Base-by-base conservation (phyloP, 805 yeast genomes). In the Limtongia smithiae region DNA sequence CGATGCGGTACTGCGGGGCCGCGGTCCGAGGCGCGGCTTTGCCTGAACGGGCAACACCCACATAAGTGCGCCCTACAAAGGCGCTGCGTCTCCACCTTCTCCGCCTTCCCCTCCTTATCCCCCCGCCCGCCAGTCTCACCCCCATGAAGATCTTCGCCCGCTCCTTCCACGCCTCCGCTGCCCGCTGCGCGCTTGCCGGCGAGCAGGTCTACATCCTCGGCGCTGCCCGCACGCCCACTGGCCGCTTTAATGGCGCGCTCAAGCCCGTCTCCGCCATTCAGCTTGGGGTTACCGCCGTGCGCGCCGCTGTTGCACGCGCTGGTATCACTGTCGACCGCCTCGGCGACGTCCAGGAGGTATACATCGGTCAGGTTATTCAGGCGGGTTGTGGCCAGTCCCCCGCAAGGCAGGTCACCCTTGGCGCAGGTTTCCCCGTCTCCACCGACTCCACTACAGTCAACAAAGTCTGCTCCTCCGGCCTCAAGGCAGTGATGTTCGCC, bases 301-400 rank as follows among this genome's bases (percentile, higher is more conserved):
- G 79, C 58, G 83, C 91, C 43, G 97, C 95, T 6, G 71, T 91
- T 49, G 85, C 73, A 48, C 37, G 50, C 63, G 95, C 96, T 50
- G 79, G 82, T 65, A 77, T 91, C 69, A n/a, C n/a, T n/a, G n/a
- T n/a, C n/a, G 74, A 82, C 53, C 42, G 49, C 38, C 41, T 34
- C 15, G 18, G 46, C 2, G 44, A 44, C 14, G 93, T 86, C 48
- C 95, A 90, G 58, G 97, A 91, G 70, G 81, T 91, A 65, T 77
- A 85, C 64, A 89, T 89, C 67, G 98, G 98, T 64, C 85, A 88
- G 64, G 98, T 89, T 42, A 71, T 88, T 64, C 86, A 85, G 64
- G 97, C 97, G 57, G 87, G 87, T 63, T 82, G 86, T 53, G 97
- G 98, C 55, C 98, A 91, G 73, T 89, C 91, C 51, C 97, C 98